Base-by-base conservation (phyloP, 2,329 filamentous ascomycete genomes). In the Botrytis fabae region DNA sequence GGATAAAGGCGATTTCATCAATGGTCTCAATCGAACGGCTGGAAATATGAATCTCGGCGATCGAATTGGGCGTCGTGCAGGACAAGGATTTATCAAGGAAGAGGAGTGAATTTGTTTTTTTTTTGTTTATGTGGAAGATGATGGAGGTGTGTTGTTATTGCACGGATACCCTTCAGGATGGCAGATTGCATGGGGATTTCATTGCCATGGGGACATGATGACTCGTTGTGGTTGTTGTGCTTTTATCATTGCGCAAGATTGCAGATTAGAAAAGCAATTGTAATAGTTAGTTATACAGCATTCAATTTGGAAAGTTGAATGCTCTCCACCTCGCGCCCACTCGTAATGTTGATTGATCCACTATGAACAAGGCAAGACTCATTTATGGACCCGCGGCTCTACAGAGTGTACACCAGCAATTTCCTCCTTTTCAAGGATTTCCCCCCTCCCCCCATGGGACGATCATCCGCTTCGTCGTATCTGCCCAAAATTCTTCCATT, bases 1-100 rank as follows among this genome's bases (percentile, higher is more conserved):
- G 7, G 89, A 89, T 8, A 90, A 89, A 57, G 87, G 88, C 8
- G 85, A 89, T 35, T 93, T 94, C 77, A 85, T 90, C 69, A 89
- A 88, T 74, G 85, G 85, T 0, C 81, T 93, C 72, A 89, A 92
- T 78, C 87, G 87, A 73, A 86, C 90, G 77, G 87, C 85, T 63
- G 85, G 84, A 20, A 84, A 86, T 71, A 81, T 87, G 80, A 84
- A 85, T 38, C 80, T 90, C 61, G 86, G 83, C 0, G 85, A 87
- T 76, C 83, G 87, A 8, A 85, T 88, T 76, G 86, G 86, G 1
- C 82, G 86, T 51, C 83, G 84, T 20, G 65, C 65, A 22, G 81
- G 84, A 69, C 83, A 84, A 69, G 84, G 84, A 1, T 82, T 83
- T 40, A 83, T 85, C 73, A 81, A 79, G 74, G 85, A 87, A n/a